Conservation (phyloP, 345 rosid genomes). For the Gossypium herbaceum region DNA sequence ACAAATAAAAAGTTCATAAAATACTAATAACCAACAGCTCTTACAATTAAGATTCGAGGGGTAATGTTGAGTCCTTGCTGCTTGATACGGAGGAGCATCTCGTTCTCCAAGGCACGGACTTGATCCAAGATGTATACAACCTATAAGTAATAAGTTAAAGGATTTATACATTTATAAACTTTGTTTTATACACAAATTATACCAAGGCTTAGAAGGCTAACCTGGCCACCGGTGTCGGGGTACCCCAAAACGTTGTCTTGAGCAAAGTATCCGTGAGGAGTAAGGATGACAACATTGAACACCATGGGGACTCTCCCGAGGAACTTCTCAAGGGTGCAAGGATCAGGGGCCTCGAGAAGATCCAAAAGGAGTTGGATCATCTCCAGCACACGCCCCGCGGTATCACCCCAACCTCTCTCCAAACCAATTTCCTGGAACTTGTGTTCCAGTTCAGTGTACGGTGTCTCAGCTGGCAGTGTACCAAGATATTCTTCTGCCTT, state of each 20-base stretch:
- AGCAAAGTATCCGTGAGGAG: constrained; percentile 96
- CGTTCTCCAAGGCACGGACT: constrained; percentile 90
- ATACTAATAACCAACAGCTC: constrained; percentile 14
- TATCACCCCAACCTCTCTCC: constrained; percentile 95
- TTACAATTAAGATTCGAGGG: constrained; percentile 81
- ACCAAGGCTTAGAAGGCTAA: constrained; percentile 21
- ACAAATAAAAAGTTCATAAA: background rate
- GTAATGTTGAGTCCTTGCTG: constrained; percentile 83
- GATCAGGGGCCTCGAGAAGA: constrained; percentile 96
- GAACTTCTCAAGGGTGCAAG: constrained; percentile 85
- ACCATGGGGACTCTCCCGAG: constrained; percentile 90
- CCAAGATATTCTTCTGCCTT: constrained; percentile 83
- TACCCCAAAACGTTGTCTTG: constrained; percentile 93
- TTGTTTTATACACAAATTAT: background rate
- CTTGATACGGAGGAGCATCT: constrained; percentile 88
- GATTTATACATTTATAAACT: background rate
- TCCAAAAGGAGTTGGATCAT: constrained; percentile 90
- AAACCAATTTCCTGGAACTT: constrained; percentile 90
- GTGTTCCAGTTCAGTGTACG: constrained; percentile 53
- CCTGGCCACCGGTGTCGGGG: constrained; percentile 99
- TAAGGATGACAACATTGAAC: constrained; percentile 83
- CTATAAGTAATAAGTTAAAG: constrained; percentile 23
- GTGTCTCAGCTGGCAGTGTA: constrained; percentile 49
- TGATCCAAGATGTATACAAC: constrained; percentile 96
- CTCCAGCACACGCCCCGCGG: constrained; percentile 65